Evolutionary conservation across 352 stramenopile species (phyloP), one percentile per base, ranked within the genome.

Genomic region (Globisporangium megalacanthum): DNA sequence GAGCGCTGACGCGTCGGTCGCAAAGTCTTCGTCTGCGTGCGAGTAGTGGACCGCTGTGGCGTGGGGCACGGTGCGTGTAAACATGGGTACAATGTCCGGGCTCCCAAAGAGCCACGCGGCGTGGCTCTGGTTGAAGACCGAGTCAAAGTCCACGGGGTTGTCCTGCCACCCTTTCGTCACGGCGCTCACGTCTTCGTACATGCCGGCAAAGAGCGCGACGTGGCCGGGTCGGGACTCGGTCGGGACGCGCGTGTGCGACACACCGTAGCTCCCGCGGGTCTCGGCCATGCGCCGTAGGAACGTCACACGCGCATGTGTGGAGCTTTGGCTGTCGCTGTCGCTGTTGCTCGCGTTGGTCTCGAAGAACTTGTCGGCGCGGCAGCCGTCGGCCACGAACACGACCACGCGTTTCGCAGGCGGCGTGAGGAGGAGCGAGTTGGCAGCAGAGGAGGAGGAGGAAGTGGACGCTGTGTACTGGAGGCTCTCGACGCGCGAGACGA

Each of bases 61-160:
- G 37, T 92, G 83, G 45, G 73, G 33, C 58, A 92, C 79, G n/a
- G 81, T 72, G 13, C 85, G 79, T 41, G 85, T 75, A 58, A 95
- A 92, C 83, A 95, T 92, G 50, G 80, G 85, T 15, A 92, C 84
- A 56, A 94, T 94, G 50, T 94, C 85, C 0, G 85, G 85, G 56
- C 83, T 93, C 14, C 85, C 85, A 47, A 89, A 89, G 10, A 94
- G 64, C 61, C 86, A 94, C 19, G 75, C 49, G 39, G 64, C 60
- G 31, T 49, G 62, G 57, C 81, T 92, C 67, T 92, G 81, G 60
- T 92, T 95, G 53, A 93, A 92, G 4, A 95, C 65, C 56, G 84
- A 92, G 66, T 95, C 85, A 55, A 93, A 95, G 49, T 93, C 81
- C 53, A 95, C 85, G 14, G 83, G 85, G 55, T 95, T 95, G 60